Conservation (phyloP, 2,329 filamentous ascomycete species). For the Tympanopsis confertula region DNA sequence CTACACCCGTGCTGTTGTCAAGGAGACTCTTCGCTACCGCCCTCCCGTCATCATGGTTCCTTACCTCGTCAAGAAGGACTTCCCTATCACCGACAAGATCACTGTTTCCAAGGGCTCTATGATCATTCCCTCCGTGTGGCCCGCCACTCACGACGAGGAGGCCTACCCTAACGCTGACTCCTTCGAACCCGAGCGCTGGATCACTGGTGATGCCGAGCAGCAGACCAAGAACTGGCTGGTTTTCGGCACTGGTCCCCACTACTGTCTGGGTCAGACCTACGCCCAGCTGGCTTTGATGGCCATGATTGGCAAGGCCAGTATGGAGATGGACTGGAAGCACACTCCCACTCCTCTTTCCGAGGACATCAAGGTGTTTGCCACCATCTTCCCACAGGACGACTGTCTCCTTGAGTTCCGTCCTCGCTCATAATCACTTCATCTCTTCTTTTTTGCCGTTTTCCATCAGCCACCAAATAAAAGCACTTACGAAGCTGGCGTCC, state of each 20-base stretch:
- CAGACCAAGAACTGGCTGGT: constrained; percentile 93
- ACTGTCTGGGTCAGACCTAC: constrained; percentile 90
- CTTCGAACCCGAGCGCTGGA: constrained; percentile 87
- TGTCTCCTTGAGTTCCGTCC: not conserved
- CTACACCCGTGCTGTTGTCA: constrained; percentile 85
- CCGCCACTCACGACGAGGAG: constrained; percentile 82
- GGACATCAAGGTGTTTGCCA: constrained; percentile 96
- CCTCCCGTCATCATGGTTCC: constrained; percentile 96
- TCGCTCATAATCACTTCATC: not conserved
- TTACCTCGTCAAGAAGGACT: constrained; percentile 86
- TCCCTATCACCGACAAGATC: constrained; percentile 78
- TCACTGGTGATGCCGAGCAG: constrained; percentile 76
- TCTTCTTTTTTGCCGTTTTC: too few relatives aligned
- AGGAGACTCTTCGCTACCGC: constrained; percentile 82
- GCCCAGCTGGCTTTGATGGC: constrained; percentile 79
- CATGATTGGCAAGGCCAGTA: constrained; percentile 80
- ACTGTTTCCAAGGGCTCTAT: constrained; percentile 87
- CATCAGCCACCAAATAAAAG: too few relatives aligned
- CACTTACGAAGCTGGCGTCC: too few relatives aligned
- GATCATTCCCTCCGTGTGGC: constrained; percentile 84
- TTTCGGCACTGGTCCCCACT: constrained; percentile 90
- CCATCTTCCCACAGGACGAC: constrained; percentile 69
- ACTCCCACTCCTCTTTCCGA: constrained; percentile 73
- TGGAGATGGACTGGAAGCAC: constrained; percentile 83
- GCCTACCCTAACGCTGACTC: constrained; percentile 81